Base-by-base conservation (phyloP, 495 filamentous ascomycete genomes). In the Zalerion maritima region DNA sequence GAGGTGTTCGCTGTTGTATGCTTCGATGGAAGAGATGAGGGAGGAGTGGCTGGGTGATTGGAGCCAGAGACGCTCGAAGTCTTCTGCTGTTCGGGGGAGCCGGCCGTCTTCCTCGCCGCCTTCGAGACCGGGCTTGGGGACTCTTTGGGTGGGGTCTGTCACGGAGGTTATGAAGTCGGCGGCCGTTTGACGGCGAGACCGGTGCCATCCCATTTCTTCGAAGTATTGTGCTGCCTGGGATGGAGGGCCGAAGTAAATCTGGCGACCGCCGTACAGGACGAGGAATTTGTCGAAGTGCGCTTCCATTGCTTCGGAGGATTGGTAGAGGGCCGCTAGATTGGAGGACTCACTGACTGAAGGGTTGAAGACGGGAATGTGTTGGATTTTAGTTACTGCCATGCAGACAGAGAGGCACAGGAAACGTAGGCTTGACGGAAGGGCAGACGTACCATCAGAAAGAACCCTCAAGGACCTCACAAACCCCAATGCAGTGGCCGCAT, bases 81-180 rank as follows among this genome's bases (percentile, higher is more conserved):
- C 79, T 62, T 52, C 68, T 50, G 15, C 74, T 45, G 17, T 77
- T 69, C 52, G 73, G 60, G 20, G 82, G 62, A 31, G 71, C 58
- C 21, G 64, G 69, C n/a, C n/a, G n/a, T n/a, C n/a, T n/a, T n/a
- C n/a, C n/a, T n/a, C n/a, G n/a, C n/a, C n/a, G 4, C 49, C 59
- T 40, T 83, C 76, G 35, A 63, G 71, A 3, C 77, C 81, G 6
- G 60, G 54, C 10, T 73, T 69, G 36, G 76, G 69, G 11, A 63
- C 56, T 11, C 81, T 61, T 32, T 81, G 78, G n/a, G 62, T 60
- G 2, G 73, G 69, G 43, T 81, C 78, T n/a, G 80, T 83, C 15
- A 84, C 57, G 5, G 76, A 72, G 9, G 81, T 86, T 11, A 89
- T 52, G 56, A 85, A 72, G 59, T 82, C 59, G 65, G 76, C 74